Conservation (phyloP, 257 asterid species). For the Echites panduratus region DNA sequence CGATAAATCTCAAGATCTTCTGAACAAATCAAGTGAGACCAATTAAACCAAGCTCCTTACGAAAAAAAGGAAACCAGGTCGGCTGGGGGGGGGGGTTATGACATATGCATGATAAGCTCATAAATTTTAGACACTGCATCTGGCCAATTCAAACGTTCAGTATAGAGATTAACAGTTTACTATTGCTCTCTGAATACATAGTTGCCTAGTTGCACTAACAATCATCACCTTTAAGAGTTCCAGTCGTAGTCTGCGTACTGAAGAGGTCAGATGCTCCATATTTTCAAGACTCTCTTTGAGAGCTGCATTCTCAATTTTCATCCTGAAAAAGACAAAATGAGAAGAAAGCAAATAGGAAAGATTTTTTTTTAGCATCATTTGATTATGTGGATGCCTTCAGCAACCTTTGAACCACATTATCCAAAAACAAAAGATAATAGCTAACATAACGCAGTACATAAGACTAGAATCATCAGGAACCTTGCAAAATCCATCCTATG, state of each 20-base stretch:
- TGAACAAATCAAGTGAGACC: not conserved
- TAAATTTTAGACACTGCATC: not conserved
- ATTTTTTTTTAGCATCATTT: not conserved
- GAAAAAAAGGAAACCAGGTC: too few species aligned
- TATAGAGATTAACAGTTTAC: not conserved
- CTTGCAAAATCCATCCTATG: constrained; percentile 62
- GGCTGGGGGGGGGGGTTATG: too few species aligned
- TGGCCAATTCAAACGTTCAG: not conserved
- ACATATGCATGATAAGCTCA: not conserved
- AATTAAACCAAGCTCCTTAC: not conserved
- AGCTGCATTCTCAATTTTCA: constrained; percentile 92
- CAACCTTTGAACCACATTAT: not conserved
- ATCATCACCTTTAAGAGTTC: constrained; percentile 63
- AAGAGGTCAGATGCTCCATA: constrained; percentile 85
- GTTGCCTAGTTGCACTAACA: constrained; percentile 2
- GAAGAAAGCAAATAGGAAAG: constrained; percentile 1
- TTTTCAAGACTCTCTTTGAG: constrained; percentile 87
- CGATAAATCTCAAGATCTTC: not conserved
- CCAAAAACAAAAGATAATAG: not conserved
- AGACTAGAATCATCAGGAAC: constrained; percentile 24
- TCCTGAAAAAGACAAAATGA: constrained; percentile 40
- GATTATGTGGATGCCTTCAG: not conserved
- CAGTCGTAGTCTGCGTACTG: constrained; percentile 63
- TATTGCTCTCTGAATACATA: not conserved
- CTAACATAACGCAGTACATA: not conserved